phyloP scores from a whole-genome alignment of 805 yeast species.

The Pichia cephalocereana region DNA sequence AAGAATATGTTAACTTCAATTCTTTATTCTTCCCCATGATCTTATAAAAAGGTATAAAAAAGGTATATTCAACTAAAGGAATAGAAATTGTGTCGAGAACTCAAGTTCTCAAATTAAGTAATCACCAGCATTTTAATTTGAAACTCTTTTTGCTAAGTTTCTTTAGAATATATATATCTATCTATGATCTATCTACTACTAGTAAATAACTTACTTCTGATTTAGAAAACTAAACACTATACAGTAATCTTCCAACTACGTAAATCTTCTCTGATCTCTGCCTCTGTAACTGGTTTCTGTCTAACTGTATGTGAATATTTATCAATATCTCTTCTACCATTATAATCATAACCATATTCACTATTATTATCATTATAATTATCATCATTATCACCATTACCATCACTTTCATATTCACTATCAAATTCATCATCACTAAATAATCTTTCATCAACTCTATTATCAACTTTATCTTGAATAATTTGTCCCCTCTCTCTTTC shows the following conservation, averaged over 20 bases:
- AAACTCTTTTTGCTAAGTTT: too few species aligned
- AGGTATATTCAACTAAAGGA: too few species aligned
- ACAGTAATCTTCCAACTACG: conserved; percentile 30
- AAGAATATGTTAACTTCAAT: too few species aligned
- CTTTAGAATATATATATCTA: too few species aligned
- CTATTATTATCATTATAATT: neutral
- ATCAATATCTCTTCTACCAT: neutral
- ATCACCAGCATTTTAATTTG: too few species aligned
- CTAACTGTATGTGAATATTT: conserved; percentile 1
- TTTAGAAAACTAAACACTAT: too few species aligned
- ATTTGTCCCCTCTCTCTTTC: conserved; percentile 4
- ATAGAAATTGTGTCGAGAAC: too few species aligned
- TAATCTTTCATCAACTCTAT: neutral
- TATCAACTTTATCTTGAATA: neutral
- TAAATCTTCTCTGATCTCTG: conserved; percentile 27
- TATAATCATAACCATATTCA: neutral
- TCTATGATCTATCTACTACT: too few species aligned
- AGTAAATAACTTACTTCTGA: too few species aligned
- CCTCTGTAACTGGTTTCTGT: conserved; percentile 21
- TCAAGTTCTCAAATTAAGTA: too few species aligned
- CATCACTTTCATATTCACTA: conserved; percentile 3
- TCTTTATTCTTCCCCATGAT: too few species aligned
- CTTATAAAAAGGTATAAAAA: too few species aligned
- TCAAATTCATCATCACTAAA: neutral
- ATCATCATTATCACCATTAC: neutral